Percentiles rank a stretch among this genome's conserved stretches.
Evolutionary conservation across 495 filamentous ascomycete species (phyloP).

Genomic region (Penicillium maclennaniae): DNA sequence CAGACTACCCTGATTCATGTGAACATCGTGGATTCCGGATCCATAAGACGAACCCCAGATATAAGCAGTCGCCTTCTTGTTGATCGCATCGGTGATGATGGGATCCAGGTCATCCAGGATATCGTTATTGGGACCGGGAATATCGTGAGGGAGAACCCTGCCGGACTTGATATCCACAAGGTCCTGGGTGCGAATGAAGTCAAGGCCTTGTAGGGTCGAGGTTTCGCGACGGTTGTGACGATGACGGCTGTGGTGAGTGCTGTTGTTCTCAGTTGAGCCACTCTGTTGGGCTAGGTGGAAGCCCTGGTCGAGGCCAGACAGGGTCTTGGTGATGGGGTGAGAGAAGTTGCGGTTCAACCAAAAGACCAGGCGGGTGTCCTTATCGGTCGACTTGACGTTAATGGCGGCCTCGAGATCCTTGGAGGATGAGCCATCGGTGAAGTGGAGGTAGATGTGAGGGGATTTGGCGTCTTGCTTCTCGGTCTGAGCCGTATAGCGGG

Average conservation of each 20-base stretch:
- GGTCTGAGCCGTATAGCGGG: constrained; percentile 21
- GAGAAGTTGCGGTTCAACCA: constrained; percentile 24
- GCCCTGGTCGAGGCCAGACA: constrained; percentile 17
- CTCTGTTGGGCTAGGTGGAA: constrained; percentile 18
- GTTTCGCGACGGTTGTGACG: constrained; percentile 8
- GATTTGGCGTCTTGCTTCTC: constrained; percentile 23
- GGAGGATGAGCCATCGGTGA: constrained; percentile 18
- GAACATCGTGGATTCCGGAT: constrained; percentile 40
- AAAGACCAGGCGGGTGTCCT: constrained; percentile 24
- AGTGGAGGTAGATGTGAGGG: constrained; percentile 28
- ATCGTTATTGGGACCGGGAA: constrained; percentile 24
- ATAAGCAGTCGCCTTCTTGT: constrained; percentile 29
- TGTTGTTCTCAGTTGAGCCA: not conserved
- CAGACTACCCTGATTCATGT: constrained; percentile 44
- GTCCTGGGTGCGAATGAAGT: constrained; percentile 22
- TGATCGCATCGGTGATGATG: constrained; percentile 32
- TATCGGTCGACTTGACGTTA: constrained; percentile 26
- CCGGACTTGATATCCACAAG: constrained; percentile 18
- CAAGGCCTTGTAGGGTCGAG: constrained; percentile 21
- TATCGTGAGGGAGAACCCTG: constrained; percentile 21
- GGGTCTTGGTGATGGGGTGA: constrained; percentile 20
- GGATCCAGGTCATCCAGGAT: constrained; percentile 35
- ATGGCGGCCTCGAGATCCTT: constrained; percentile 23
- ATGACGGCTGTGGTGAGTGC: constrained; percentile 1
- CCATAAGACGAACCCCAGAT: constrained; percentile 34